A percentile compares a stretch with the other conserved stretches of the same genome.
These are phyloP conservation scores for Tothia fuscella DNA, from an alignment of 2,329 filamentous ascomycete genomes.

Conservation along the genomic window DNA sequence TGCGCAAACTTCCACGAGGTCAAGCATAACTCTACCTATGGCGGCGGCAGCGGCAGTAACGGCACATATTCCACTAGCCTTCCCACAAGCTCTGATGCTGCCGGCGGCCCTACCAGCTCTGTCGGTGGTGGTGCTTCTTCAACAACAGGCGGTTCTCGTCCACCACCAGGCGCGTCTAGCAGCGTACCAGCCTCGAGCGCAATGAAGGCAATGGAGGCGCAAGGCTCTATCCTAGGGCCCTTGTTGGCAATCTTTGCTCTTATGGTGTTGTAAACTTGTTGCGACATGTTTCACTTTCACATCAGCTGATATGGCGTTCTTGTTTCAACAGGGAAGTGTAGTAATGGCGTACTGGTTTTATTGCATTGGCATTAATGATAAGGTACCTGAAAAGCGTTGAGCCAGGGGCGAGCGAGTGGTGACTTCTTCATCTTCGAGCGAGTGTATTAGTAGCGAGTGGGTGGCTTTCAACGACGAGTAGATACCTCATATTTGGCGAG, in stretches of 20 bases:
- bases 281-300: neutral
- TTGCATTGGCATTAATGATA: slow-evolving; percentile 6
- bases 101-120: neutral
- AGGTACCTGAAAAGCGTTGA: too few relatives aligned
- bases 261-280: slow-evolving; percentile 5
- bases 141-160: neutral
- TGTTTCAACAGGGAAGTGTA: slow-evolving; percentile 1
- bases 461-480: too few relatives aligned
- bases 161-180: neutral
- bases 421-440: too few relatives aligned
- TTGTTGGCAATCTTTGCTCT: neutral
- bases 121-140: neutral
- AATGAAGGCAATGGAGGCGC: neutral
- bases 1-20: slow-evolving; percentile 41
- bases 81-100: neutral
- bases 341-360: slow-evolving; percentile 10
- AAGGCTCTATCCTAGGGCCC: slow-evolving; percentile 3
- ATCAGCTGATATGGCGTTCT: slow-evolving; percentile 6
- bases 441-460: too few relatives aligned
- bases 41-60: neutral
- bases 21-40: slow-evolving; percentile 6
- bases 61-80: neutral
- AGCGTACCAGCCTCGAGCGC: neutral
- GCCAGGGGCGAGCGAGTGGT: too few relatives aligned
- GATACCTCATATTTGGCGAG: too few relatives aligned